Evolutionary conservation across 495 filamentous ascomycete species (phyloP).

Genomic region (Penicillium coffeae): DNA sequence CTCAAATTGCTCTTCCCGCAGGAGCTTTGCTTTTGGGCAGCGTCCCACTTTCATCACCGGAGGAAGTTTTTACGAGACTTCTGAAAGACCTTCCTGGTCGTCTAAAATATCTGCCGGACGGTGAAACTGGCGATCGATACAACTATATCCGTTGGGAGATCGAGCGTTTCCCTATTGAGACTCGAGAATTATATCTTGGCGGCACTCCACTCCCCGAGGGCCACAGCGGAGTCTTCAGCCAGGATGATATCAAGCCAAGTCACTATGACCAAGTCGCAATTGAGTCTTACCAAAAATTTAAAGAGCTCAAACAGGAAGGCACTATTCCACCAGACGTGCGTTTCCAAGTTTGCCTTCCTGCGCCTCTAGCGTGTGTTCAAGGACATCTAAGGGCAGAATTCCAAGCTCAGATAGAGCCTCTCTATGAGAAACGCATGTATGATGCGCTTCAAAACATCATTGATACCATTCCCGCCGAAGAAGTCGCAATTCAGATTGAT

Average conservation of each 20-base stretch:
- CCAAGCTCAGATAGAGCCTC: slow-evolving; percentile 26
- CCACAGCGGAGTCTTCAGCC: slow-evolving; percentile 19
- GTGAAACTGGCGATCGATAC: slow-evolving; percentile 35
- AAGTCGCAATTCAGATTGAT: slow-evolving; percentile 46
- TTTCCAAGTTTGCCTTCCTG: slow-evolving; percentile 40
- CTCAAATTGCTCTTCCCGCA: no score
- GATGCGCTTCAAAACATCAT: slow-evolving; percentile 31
- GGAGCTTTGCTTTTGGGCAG: no score
- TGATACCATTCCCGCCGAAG: slow-evolving; percentile 31
- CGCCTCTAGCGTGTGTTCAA: slow-evolving; percentile 14
- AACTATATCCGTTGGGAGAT: slow-evolving; percentile 35
- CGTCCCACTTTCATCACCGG: no score
- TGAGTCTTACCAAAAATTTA: slow-evolving; percentile 32
- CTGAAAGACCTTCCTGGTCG: slow-evolving; percentile 22
- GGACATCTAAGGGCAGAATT: slow-evolving; percentile 25
- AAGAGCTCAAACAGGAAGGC: slow-evolving; percentile 21
- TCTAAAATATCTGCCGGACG: slow-evolving; percentile 36
- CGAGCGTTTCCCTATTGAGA: slow-evolving; percentile 20
- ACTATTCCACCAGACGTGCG: slow-evolving; percentile 24
- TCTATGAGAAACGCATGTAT: slow-evolving; percentile 35
- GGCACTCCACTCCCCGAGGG: slow-evolving; percentile 6
- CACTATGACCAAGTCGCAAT: slow-evolving; percentile 33
- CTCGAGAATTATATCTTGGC: slow-evolving; percentile 9
- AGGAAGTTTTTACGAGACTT: slow-evolving; percentile 27
- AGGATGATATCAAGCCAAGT: slow-evolving; percentile 25